Conservation (phyloP, 805 yeast genomes). For the Suhomyces sp. region DNA sequence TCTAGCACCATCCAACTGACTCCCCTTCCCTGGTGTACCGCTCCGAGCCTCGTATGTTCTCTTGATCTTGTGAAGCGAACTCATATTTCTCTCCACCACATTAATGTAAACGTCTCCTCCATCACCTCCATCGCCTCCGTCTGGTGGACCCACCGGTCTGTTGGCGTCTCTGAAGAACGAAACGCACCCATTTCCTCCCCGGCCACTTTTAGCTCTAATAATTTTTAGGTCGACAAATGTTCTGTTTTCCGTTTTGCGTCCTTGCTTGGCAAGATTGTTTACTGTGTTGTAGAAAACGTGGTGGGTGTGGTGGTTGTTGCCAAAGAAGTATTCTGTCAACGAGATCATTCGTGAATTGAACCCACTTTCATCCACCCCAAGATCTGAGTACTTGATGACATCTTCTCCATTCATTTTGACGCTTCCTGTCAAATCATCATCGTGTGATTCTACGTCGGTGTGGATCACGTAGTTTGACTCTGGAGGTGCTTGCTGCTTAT, state of each 20-base stretch:
- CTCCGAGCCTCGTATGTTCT: slow-evolving; percentile 67
- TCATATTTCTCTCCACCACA: slow-evolving; percentile 63
- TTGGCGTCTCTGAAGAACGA: slow-evolving; percentile 88
- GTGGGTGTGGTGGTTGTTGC: slow-evolving; percentile 39
- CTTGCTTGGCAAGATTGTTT: slow-evolving; percentile 24
- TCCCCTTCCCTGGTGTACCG: slow-evolving; percentile 69
- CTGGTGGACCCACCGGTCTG: slow-evolving; percentile 86
- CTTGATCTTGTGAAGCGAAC: slow-evolving; percentile 67
- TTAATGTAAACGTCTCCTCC: slow-evolving; percentile 88
- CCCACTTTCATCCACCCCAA: slow-evolving; percentile 20
- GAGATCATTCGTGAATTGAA: slow-evolving; percentile 16
- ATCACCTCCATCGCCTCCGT: slow-evolving; percentile 98
- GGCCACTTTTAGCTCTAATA: slow-evolving; percentile 67
- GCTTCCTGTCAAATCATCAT: neutral
- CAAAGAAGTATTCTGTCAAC: slow-evolving; percentile 38
- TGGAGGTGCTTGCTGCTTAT: neutral
- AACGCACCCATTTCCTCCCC: slow-evolving; percentile 85
- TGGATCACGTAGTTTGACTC: slow-evolving; percentile 4
- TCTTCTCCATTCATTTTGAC: neutral
- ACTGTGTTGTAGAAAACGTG: slow-evolving; percentile 35
- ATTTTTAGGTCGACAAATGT: slow-evolving; percentile 61
- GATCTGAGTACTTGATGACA: slow-evolving; percentile 11
- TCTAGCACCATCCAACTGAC: slow-evolving; percentile 80
- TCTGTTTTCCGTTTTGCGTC: slow-evolving; percentile 33
- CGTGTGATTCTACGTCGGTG: neutral